phyloP scores from a whole-genome alignment of 805 yeast species.

The Ogataea neopini region DNA sequence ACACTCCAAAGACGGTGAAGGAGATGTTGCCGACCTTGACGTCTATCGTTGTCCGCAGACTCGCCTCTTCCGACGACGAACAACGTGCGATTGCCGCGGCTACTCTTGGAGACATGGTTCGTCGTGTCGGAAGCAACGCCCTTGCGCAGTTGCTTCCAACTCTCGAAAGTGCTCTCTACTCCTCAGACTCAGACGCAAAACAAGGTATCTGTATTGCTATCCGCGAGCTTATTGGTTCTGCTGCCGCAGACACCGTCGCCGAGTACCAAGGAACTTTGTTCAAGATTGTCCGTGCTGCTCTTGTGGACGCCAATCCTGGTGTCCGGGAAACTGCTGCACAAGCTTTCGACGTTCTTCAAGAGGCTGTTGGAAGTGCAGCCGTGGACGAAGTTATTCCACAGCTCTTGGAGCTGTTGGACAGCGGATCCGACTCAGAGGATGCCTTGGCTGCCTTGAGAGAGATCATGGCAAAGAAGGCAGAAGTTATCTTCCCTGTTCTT shows the following conservation, averaged over 20 bases:
- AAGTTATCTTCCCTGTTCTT: conserved; percentile 89
- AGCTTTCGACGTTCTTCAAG: conserved; percentile 87
- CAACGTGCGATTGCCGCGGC: conserved; percentile 89
- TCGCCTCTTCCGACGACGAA: conserved; percentile 78
- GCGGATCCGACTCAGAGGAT: conserved; percentile 50
- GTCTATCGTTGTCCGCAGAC: conserved; percentile 71
- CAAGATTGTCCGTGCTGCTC: conserved; percentile 71
- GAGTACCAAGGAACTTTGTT: conserved; percentile 71
- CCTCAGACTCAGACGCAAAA: conserved; percentile 77
- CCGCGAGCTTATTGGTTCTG: conserved; percentile 78
- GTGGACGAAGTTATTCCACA: conserved; percentile 88
- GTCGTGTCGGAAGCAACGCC: conserved; percentile 89
- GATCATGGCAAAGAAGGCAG: conserved; percentile 87
- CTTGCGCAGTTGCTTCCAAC: conserved; percentile 84
- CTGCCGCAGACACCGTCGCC: conserved; percentile 57
- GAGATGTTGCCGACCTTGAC: conserved; percentile 87
- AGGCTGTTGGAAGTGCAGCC: conserved; percentile 77
- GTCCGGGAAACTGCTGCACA: conserved; percentile 92
- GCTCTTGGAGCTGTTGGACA: conserved; percentile 66
- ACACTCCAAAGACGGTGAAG: conserved; percentile 92
- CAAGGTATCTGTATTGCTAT: conserved; percentile 97
- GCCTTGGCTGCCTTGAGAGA: conserved; percentile 90
- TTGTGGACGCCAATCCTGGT: conserved; percentile 67
- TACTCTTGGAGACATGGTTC: conserved; percentile 91
- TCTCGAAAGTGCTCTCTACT: conserved; percentile 60